phyloP scores from a whole-genome alignment of 139 green algal genomes.

The Parachlorella kessleri region DNA sequence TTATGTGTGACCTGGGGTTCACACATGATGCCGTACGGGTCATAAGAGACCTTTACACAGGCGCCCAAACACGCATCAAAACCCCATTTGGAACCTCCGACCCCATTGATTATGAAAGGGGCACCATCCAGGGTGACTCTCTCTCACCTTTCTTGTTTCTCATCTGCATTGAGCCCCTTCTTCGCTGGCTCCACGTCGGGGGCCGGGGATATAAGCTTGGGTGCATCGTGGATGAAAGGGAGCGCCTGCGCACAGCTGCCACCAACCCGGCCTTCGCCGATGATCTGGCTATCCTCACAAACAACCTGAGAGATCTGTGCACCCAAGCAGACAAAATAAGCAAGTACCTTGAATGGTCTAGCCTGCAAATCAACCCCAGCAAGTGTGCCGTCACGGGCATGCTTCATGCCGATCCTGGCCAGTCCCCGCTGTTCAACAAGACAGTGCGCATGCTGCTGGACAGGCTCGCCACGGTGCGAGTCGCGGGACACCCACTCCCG shows the following conservation, averaged over 20 bases:
- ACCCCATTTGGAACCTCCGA: constrained; percentile 7
- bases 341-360: not conserved
- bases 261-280: not conserved
- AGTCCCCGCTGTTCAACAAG: too few relatives aligned
- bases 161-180: constrained; percentile 34
- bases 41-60: constrained; percentile 44
- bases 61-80: constrained; percentile 21
- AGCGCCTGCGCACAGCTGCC: not conserved
- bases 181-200: constrained; percentile 31
- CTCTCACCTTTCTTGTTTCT: constrained; percentile 41
- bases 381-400: too few relatives aligned
- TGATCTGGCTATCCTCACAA: not conserved
- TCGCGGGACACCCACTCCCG: too few relatives aligned
- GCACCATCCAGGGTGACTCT: constrained; percentile 48
- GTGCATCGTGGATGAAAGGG: not conserved
- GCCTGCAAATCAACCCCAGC: too few relatives aligned
- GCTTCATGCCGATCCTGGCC: too few relatives aligned
- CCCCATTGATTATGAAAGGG: constrained; percentile 29
- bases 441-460: too few relatives aligned
- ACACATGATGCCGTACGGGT: constrained; percentile 33
- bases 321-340: constrained; percentile 4
- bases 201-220: constrained; percentile 10
- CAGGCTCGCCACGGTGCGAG: too few relatives aligned
- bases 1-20: constrained; percentile 45
- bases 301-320: not conserved